A percentile compares a stretch with the other conserved stretches of the same genome.
Conservation (phyloP, 2,329 filamentous ascomycete genomes). For the Epichloe typhina region DNA sequence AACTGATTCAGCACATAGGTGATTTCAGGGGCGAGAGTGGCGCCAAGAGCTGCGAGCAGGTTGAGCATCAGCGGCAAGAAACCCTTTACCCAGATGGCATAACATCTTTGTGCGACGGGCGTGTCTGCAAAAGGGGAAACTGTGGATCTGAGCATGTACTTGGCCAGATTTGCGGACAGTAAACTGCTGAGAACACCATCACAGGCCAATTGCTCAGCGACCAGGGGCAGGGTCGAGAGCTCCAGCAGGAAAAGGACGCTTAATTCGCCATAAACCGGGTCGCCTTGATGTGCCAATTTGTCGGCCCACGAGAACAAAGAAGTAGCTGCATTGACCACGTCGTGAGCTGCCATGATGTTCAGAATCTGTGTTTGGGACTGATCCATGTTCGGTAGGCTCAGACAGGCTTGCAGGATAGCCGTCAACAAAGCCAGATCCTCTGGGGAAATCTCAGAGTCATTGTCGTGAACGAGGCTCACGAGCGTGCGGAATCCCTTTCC, state of each 20-base stretch:
- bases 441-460: conserved; percentile 42
- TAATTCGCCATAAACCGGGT: conserved; percentile 90
- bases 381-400: conserved; percentile 65
- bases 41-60: conserved; percentile 67
- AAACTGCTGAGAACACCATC: conserved; percentile 73
- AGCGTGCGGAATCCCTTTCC: conserved; percentile 71
- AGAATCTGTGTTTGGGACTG: conserved; percentile 59
- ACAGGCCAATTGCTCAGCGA: conserved; percentile 83
- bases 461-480: conserved; percentile 69
- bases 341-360: conserved; percentile 55
- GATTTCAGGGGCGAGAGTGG: conserved; percentile 72
- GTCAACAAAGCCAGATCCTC: conserved; percentile 80
- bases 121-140: conserved; percentile 65
- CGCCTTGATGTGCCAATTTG: conserved; percentile 59
- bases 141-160: conserved; percentile 56
- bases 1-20: conserved; percentile 84
- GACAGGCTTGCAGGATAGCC: conserved; percentile 72
- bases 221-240: conserved; percentile 63
- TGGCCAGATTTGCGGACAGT: conserved; percentile 64
- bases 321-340: conserved; percentile 66
- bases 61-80: conserved; percentile 83
- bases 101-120: conserved; percentile 56
- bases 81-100: conserved; percentile 80
- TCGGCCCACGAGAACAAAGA: conserved; percentile 93
- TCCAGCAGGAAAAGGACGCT: conserved; percentile 79